phyloP scores from a whole-genome alignment of 2,329 filamentous ascomycete genomes.

The Aspergillus ustus region DNA sequence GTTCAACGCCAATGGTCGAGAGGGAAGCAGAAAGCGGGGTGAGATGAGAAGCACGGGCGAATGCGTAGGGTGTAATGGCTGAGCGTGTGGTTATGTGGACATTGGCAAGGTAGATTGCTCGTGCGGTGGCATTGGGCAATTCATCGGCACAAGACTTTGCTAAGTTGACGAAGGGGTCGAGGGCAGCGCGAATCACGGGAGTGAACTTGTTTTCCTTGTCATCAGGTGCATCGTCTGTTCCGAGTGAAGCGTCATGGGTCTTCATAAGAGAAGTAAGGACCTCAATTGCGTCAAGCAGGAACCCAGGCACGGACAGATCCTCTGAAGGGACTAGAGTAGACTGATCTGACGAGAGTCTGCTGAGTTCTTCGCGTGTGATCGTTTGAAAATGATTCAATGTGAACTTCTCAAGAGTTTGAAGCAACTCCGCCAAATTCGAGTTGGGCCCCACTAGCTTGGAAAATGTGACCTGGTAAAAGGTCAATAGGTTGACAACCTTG shows the following conservation, averaged over 20 bases:
- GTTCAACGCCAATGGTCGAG: constrained; percentile 50
- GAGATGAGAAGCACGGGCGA: constrained; percentile 65
- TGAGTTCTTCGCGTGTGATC: constrained; percentile 73
- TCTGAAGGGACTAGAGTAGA: constrained; percentile 71
- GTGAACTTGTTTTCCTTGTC: constrained; percentile 70
- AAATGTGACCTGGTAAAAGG: constrained; percentile 89
- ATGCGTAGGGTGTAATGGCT: constrained; percentile 54
- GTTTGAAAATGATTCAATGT: constrained; percentile 82
- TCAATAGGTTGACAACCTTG: constrained; percentile 84
- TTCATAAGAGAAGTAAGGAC: constrained; percentile 79
- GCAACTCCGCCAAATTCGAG: constrained; percentile 71
- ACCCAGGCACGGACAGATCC: constrained; percentile 78
- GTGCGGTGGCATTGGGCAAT: constrained; percentile 40
- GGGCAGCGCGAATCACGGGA: constrained; percentile 73
- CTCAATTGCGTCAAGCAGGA: constrained; percentile 78
- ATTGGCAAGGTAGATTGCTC: constrained; percentile 57
- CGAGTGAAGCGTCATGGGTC: constrained; percentile 82
- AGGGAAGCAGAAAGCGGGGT: constrained; percentile 60
- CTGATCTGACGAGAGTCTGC: constrained; percentile 70
- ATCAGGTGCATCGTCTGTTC: constrained; percentile 50
- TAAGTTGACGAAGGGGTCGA: constrained; percentile 82
- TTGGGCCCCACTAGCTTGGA: constrained; percentile 73
- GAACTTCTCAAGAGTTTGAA: constrained; percentile 72
- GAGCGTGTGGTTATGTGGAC: constrained; percentile 48
- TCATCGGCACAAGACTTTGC: constrained; percentile 57